phyloP scores from a whole-genome alignment of 2,329 filamentous ascomycete genomes.

The Aspergillus pseudotamarii region DNA sequence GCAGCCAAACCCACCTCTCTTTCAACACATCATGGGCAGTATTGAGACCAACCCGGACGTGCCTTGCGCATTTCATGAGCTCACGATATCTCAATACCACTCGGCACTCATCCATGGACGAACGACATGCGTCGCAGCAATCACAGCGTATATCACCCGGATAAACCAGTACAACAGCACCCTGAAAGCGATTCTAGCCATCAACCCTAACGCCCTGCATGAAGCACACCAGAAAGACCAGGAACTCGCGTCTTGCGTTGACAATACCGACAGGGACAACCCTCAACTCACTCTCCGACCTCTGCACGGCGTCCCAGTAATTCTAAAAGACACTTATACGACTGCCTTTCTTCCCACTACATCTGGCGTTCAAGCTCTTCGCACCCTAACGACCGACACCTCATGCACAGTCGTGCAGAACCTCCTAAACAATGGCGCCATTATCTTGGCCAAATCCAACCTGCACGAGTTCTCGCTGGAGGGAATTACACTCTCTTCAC shows the following conservation, averaged over 20 bases:
- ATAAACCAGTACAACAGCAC: slow-evolving; percentile 60
- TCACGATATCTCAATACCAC: slow-evolving; percentile 61
- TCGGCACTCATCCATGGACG: slow-evolving; percentile 56
- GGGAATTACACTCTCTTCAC: slow-evolving; percentile 63
- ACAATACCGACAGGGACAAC: neutral
- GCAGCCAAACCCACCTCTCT: neutral
- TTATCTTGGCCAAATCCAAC: slow-evolving; percentile 64
- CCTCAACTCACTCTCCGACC: slow-evolving; percentile 7
- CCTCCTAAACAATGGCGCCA: slow-evolving; percentile 54
- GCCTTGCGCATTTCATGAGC: slow-evolving; percentile 48
- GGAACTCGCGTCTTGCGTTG: neutral
- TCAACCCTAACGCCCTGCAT: slow-evolving; percentile 53
- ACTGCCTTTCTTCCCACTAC: slow-evolving; percentile 60
- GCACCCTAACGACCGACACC: slow-evolving; percentile 43
- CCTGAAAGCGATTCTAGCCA: slow-evolving; percentile 60
- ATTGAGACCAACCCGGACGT: neutral
- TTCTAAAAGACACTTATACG: slow-evolving; percentile 68
- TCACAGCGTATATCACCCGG: slow-evolving; percentile 59
- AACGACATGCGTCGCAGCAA: slow-evolving; percentile 58
- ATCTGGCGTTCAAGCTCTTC: slow-evolving; percentile 55
- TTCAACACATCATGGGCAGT: neutral
- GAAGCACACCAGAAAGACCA: slow-evolving; percentile 48
- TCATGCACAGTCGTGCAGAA: slow-evolving; percentile 57
- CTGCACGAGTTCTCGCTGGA: slow-evolving; percentile 67
- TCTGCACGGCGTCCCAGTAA: slow-evolving; percentile 63